Evolutionary conservation across 345 rosid genomes (phyloP).

Genomic region (Salix viminalis): DNA sequence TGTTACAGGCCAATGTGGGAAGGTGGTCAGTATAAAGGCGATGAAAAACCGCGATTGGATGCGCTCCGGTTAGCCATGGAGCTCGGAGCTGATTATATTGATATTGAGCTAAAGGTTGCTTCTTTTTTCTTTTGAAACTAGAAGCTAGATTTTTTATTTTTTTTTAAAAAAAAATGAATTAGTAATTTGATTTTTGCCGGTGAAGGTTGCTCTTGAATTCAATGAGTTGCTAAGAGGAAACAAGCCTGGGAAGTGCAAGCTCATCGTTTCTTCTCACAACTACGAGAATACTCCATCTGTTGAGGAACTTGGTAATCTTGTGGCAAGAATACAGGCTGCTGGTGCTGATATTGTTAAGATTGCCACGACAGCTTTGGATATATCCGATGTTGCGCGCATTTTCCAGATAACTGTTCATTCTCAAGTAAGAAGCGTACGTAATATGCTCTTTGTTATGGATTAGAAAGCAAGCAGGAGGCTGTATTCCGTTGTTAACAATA

Average conservation of each 20-base stretch:
- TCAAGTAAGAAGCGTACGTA: constrained; percentile 56
- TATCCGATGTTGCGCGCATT: constrained; percentile 80
- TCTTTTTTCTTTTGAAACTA: not conserved
- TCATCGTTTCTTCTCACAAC: constrained; percentile 87
- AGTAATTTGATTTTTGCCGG: not conserved
- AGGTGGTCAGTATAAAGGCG: constrained; percentile 89
- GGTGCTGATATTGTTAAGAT: constrained; percentile 94
- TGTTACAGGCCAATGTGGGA: constrained; percentile 80
- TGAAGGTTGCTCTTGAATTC: constrained; percentile 74
- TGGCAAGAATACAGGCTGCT: constrained; percentile 57
- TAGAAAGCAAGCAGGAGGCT: not conserved
- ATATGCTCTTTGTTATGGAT: not conserved
- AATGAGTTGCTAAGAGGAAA: constrained; percentile 48
- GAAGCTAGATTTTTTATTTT: not conserved
- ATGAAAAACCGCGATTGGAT: constrained; percentile 57
- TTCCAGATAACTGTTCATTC: constrained; percentile 79
- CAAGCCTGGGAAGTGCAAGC: constrained; percentile 62
- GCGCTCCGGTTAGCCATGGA: constrained; percentile 80
- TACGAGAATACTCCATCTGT: constrained; percentile 73
- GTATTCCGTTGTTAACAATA: not conserved
- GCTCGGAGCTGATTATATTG: constrained; percentile 89
- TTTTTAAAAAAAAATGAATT: not conserved
- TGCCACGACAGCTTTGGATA: constrained; percentile 82
- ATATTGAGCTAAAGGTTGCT: constrained; percentile 87
- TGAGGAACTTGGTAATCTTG: constrained; percentile 79